phyloP scores from a whole-genome alignment of 345 rosid genomes.

The Bretschneidera sinensis region DNA sequence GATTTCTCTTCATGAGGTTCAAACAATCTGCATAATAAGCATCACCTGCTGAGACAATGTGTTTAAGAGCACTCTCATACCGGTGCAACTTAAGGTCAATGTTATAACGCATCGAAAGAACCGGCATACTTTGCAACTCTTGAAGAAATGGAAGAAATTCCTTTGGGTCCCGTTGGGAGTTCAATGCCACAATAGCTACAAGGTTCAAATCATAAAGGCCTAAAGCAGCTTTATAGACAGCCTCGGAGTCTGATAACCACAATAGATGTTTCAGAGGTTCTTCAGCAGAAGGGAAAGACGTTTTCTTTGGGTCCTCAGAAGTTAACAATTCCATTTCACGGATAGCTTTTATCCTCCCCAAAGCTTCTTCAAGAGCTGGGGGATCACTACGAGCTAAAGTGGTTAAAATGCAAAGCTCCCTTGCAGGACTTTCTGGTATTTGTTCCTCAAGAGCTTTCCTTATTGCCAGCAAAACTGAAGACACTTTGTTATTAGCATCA shows the following conservation, averaged over 20 bases:
- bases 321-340: constrained; percentile 81
- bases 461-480: constrained; percentile 72
- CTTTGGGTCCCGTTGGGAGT: constrained; percentile 94
- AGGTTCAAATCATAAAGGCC: constrained; percentile 96
- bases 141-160: constrained; percentile 96
- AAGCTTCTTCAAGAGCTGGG: constrained; percentile 83
- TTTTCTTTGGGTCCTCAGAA: constrained; percentile 50
- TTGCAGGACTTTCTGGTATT: constrained; percentile 74
- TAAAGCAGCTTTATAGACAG: constrained; percentile 87
- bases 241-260: constrained; percentile 94
- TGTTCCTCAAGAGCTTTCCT: constrained; percentile 78
- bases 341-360: constrained; percentile 75
- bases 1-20: constrained; percentile 72
- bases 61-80: constrained; percentile 84
- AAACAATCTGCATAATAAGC: constrained; percentile 58
- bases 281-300: constrained; percentile 77
- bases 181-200: constrained; percentile 95
- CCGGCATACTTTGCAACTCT: constrained; percentile 66
- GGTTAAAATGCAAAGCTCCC: constrained; percentile 94
- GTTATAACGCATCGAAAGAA: constrained; percentile 67
- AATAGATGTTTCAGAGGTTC: constrained; percentile 91
- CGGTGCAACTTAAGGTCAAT: constrained; percentile 77
- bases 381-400: constrained; percentile 91
- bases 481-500: constrained; percentile 53
- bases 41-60: constrained; percentile 80